Percentiles rank a stretch among this genome's conserved stretches.
Conservation (phyloP, 352 stramenopile genomes). For the Globisporangium cystogenes region DNA sequence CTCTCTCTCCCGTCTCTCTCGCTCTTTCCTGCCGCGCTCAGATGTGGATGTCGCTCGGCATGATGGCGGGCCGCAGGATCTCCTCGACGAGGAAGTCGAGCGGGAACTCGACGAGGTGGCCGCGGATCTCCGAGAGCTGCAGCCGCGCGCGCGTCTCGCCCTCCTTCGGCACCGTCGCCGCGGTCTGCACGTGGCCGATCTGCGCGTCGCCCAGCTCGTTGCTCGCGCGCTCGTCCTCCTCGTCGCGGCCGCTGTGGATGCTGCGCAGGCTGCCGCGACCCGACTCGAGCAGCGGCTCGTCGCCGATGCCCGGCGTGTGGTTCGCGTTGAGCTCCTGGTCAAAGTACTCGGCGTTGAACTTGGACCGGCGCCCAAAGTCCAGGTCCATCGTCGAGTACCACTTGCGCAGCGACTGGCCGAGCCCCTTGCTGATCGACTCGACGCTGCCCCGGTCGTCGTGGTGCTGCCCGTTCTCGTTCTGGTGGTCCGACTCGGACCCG, state of each 20-base stretch:
- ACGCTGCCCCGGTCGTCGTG: constrained; percentile 21
- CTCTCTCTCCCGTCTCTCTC: constrained; percentile 1
- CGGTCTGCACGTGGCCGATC: constrained; percentile 80
- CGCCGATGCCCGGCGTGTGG: constrained; percentile 20
- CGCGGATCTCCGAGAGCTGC: constrained; percentile 76
- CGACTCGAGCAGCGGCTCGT: constrained; percentile 62
- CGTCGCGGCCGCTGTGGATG: constrained; percentile 27
- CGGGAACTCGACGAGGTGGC: constrained; percentile 83
- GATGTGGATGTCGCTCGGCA: constrained; percentile 83
- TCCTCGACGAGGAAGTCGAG: constrained; percentile 82
- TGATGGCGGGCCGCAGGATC: constrained; percentile 77
- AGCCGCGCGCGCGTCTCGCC: constrained; percentile 62
- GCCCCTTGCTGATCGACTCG: constrained; percentile 45
- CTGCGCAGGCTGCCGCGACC: constrained; percentile 32
- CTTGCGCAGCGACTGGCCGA: constrained; percentile 59
- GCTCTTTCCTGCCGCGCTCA: constrained; percentile 23
- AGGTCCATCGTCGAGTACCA: constrained; percentile 72
- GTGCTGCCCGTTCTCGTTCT: neutral
- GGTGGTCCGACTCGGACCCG: constrained; percentile 5
- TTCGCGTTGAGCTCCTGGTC: constrained; percentile 29
- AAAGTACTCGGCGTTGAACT: constrained; percentile 79
- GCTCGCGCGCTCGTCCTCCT: constrained; percentile 21
- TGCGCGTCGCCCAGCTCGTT: constrained; percentile 69
- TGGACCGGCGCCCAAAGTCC: constrained; percentile 68
- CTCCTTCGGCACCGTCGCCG: constrained; percentile 74